Percentiles rank a stretch among this genome's conserved stretches.
phyloP scores from a whole-genome alignment of 106 monocot species.

The Dioscorea alata region DNA sequence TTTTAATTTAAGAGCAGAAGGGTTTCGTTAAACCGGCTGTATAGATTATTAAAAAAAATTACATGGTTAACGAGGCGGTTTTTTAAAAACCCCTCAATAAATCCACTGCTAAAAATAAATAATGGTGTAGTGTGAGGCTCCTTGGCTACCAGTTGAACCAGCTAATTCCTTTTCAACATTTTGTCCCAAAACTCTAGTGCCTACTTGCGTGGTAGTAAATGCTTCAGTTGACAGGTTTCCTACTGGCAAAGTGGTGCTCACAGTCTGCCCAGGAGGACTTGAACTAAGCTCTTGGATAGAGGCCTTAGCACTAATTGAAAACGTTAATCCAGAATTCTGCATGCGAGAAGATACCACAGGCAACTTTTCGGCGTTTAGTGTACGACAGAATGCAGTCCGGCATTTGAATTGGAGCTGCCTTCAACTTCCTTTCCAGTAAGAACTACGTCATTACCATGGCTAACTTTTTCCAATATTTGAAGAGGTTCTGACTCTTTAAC shows the following conservation, averaged over 20 bases:
- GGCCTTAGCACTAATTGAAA: not conserved
- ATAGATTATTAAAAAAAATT: no score
- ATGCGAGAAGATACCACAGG: slow-evolving; percentile 1
- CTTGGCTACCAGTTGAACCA: slow-evolving; percentile 11
- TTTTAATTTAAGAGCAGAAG: no score
- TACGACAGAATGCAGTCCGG: not conserved
- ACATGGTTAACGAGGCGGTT: no score
- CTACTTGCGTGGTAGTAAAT: slow-evolving; percentile 10
- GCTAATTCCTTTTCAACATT: slow-evolving; percentile 6
- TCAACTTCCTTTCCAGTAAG: not conserved
- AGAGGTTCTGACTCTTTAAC: slow-evolving; percentile 3
- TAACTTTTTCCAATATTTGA: slow-evolving; percentile 3
- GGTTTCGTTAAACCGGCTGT: no score
- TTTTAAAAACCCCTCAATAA: no score
- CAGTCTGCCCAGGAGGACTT: slow-evolving; percentile 6
- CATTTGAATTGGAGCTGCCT: not conserved
- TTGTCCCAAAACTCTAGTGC: slow-evolving; percentile 5
- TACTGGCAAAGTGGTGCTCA: not conserved
- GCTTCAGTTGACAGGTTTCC: slow-evolving; percentile 11
- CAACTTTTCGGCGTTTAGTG: slow-evolving; percentile 6
- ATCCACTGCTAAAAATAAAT: no score
- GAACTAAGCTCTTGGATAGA: not conserved
- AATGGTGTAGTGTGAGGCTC: no score
- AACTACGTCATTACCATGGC: not conserved
- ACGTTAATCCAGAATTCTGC: not conserved